These are phyloP conservation scores for Colletotrichum sp. DNA, from an alignment of 2,329 filamentous ascomycete species.

Conservation along the genomic window DNA sequence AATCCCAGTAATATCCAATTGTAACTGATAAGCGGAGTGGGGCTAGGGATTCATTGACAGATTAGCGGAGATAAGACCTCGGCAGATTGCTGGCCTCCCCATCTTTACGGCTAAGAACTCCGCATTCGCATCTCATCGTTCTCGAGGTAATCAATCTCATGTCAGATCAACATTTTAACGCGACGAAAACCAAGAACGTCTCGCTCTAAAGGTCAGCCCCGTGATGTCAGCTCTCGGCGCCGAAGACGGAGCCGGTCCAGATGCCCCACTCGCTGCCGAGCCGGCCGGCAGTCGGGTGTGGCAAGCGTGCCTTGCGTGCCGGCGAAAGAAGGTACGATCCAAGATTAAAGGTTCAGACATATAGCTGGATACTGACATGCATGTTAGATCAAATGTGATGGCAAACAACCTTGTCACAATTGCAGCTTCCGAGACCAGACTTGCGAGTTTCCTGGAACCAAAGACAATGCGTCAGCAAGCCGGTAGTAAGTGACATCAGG, in stretches of 20 bases:
- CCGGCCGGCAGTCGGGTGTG: neutral
- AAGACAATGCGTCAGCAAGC: slow-evolving; percentile 28
- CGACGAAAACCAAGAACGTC: accelerated
- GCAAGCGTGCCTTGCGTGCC: neutral
- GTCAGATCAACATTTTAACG: too few species aligned
- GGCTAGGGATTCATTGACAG: neutral
- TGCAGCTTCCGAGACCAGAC: slow-evolving; percentile 25
- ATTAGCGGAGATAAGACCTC: neutral
- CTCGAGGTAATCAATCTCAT: neutral
- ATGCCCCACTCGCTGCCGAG: neutral
- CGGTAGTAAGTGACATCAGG: slow-evolving; percentile 14
- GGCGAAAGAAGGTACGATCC: neutral
- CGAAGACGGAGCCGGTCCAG: neutral
- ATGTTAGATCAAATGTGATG: slow-evolving; percentile 29
- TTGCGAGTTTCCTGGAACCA: slow-evolving; percentile 26
- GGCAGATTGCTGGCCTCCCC: neutral
- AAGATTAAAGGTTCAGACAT: accelerated
- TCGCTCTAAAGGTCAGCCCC: neutral
- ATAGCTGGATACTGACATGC: neutral
- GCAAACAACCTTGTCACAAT: slow-evolving; percentile 28
- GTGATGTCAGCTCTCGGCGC: neutral
- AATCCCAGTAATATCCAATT: neutral
- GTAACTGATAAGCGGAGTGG: neutral
- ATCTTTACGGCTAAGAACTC: neutral
- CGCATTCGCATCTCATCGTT: neutral